Evolutionary conservation across 495 filamentous ascomycete species (phyloP).

Genomic region (Tirmania nivea): DNA sequence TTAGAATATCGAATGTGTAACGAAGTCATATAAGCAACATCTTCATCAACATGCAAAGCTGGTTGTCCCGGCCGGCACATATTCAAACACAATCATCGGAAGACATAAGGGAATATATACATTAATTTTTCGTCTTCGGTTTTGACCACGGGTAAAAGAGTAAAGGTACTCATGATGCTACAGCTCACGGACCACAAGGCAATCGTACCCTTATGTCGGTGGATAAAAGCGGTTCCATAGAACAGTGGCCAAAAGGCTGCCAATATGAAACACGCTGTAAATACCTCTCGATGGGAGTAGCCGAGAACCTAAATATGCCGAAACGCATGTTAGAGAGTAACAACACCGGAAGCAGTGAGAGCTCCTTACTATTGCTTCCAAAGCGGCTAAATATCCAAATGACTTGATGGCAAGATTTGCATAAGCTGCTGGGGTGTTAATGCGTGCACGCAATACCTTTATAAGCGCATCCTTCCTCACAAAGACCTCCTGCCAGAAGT

Average conservation of each 20-base stretch:
- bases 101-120: constrained; percentile 26
- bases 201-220: constrained; percentile 37
- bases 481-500: constrained; percentile 94
- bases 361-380: constrained; percentile 59
- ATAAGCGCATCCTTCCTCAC: constrained; percentile 47
- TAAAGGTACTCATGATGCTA: constrained; percentile 70
- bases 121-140: constrained; percentile 55
- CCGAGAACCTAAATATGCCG: constrained; percentile 37
- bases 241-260: constrained; percentile 57
- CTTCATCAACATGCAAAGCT: constrained; percentile 52
- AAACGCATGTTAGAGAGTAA: constrained; percentile 1
- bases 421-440: constrained; percentile 28
- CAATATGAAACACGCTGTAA: constrained; percentile 55
- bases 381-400: constrained; percentile 42
- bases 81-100: constrained; percentile 24
- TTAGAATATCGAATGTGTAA: neutral
- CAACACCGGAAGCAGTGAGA: neutral
- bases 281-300: constrained; percentile 78
- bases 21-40: constrained; percentile 13
- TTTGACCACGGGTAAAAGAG: constrained; percentile 69
- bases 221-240: constrained; percentile 53
- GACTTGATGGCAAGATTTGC: constrained; percentile 38
- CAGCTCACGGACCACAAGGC: constrained; percentile 58
- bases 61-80: constrained; percentile 36
- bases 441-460: constrained; percentile 38